phyloP scores from a whole-genome alignment of 2,329 filamentous ascomycete genomes.

The Nothomitra cinnamomea region DNA sequence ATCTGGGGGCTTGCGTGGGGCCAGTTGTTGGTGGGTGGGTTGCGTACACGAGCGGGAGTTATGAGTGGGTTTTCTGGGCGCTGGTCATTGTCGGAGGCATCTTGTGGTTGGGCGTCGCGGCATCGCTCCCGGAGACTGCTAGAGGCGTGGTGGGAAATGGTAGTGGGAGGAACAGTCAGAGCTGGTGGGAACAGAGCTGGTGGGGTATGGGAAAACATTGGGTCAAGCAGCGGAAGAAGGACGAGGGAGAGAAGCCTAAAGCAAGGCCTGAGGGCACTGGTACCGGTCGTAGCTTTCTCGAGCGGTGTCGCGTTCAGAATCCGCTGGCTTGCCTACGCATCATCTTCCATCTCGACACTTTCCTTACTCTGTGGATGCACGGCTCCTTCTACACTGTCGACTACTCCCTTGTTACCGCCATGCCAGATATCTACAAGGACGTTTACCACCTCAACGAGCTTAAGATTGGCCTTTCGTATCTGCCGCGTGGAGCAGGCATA shows the following conservation, averaged over 20 bases:
- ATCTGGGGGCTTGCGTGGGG: conserved; percentile 10
- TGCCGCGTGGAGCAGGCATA: conserved; percentile 24
- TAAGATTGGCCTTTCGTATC: conserved; percentile 26
- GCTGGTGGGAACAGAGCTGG: conserved; percentile 1
- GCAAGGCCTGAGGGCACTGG: conserved; percentile 10
- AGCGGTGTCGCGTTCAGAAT: conserved; percentile 17
- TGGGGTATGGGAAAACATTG: not conserved
- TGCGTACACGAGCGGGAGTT: conserved; percentile 10
- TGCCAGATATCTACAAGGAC: conserved; percentile 28
- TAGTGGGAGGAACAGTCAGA: not conserved
- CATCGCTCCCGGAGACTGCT: conserved; percentile 10
- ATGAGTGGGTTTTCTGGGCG: conserved; percentile 14
- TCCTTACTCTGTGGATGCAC: conserved; percentile 21
- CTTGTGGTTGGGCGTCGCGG: conserved; percentile 4
- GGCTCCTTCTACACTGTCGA: conserved; percentile 29
- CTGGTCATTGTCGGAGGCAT: conserved; percentile 12
- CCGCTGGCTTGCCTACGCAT: conserved; percentile 22
- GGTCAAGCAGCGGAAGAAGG: not conserved
- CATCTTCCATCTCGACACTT: conserved; percentile 21
- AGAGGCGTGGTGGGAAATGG: conserved; percentile 12
- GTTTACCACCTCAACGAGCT: conserved; percentile 31
- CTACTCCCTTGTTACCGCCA: conserved; percentile 28
- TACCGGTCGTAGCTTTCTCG: not conserved
- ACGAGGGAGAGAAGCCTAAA: not conserved
- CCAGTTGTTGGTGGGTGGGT: conserved; percentile 13